Percentiles rank a stretch among this genome's conserved stretches.
These are phyloP conservation scores for Suillus lakei DNA, from an alignment of 768 basidiomycete species.

Conservation along the genomic window DNA sequence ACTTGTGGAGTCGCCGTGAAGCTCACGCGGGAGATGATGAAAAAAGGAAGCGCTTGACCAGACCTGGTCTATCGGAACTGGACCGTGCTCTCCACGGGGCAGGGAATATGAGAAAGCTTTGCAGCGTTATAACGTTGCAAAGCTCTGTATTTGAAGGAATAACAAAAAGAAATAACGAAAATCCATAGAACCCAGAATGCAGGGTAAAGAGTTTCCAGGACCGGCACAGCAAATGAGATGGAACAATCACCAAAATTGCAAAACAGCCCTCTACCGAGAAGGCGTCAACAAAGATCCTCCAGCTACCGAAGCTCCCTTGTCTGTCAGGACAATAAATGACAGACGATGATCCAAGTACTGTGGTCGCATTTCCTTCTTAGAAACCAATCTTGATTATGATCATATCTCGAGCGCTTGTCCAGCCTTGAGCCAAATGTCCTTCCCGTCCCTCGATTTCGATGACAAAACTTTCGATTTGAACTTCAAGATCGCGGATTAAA, in stretches of 20 bases:
- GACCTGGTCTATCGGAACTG: constrained; percentile 15
- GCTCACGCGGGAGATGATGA: constrained; percentile 23
- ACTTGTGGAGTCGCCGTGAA: constrained; percentile 26
- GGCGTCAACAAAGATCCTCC: constrained; percentile 17
- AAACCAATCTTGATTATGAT: too few relatives aligned
- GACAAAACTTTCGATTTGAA: neutral
- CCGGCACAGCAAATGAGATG: constrained; percentile 10
- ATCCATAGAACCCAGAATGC: constrained; percentile 39
- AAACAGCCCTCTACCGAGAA: neutral
- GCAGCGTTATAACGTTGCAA: constrained; percentile 28
- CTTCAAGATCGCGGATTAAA: constrained; percentile 1
- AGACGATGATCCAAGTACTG: constrained; percentile 20
- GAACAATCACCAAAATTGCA: constrained; percentile 3
- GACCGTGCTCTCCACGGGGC: neutral
- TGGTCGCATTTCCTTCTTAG: neutral
- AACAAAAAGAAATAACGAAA: constrained; percentile 34
- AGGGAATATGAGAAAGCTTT: constrained; percentile 12
- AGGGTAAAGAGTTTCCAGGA: constrained; percentile 5
- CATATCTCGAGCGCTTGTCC: neutral
- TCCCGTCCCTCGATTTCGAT: neutral
- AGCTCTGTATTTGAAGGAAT: constrained; percentile 24
- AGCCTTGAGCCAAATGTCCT: too few relatives aligned
- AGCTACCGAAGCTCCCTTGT: constrained; percentile 8
- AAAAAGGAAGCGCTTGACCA: constrained; percentile 24
- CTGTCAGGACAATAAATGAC: constrained; percentile 17